Conservation (phyloP, 176 grass and related monocot species). For the Hordeum vulgare region DNA sequence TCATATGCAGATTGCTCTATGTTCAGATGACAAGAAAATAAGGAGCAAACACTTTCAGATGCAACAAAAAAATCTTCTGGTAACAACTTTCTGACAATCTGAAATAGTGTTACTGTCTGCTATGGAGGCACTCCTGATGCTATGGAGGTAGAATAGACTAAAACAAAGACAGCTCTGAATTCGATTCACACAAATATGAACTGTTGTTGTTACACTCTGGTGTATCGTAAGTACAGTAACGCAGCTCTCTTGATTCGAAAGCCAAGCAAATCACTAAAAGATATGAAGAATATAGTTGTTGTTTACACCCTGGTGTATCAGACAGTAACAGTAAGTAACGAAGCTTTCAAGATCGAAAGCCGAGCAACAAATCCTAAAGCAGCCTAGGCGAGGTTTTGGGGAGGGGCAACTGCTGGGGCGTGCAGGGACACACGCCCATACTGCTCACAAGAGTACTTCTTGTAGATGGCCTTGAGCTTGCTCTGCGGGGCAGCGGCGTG, state of each 20-base stretch:
- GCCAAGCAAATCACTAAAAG: neutral
- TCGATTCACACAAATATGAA: no score
- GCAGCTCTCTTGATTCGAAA: neutral
- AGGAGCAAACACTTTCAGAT: no score
- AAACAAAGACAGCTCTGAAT: no score
- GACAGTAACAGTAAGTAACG: neutral
- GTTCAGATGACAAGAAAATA: no score
- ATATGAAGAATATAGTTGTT: neutral
- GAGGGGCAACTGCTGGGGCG: neutral
- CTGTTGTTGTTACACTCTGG: no score
- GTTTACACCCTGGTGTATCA: neutral
- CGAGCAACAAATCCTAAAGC: neutral
- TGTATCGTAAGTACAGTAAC: neutral
- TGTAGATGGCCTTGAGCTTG: constrained; percentile 32
- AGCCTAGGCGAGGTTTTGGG: neutral
- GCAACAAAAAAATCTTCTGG: no score
- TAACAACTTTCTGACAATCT: no score
- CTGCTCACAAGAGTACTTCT: constrained; percentile 39
- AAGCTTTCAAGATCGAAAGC: neutral
- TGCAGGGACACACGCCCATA: constrained; percentile 30
- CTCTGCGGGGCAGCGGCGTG: constrained; percentile 24
- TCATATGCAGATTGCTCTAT: no score
- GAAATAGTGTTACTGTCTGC: no score
- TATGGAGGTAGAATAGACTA: no score
- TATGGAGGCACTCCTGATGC: no score